Base-by-base conservation (phyloP, 148 eudicot genomes). In the Camellia japonica region DNA sequence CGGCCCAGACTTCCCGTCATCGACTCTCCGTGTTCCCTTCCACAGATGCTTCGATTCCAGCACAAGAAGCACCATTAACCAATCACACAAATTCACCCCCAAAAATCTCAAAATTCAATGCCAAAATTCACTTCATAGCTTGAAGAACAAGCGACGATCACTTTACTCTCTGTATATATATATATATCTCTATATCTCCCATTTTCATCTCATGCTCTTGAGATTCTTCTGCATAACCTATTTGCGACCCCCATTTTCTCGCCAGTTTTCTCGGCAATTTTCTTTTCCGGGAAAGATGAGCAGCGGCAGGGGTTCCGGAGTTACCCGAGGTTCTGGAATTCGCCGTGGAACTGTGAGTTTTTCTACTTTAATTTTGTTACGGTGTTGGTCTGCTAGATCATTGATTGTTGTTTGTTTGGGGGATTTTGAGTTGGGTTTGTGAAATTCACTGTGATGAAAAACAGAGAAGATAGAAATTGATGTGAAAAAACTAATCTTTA, bases 271-370 rank as follows among this genome's bases (percentile, higher is more conserved):
- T 58, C 20, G 64, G 13, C 20, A 15, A 30, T 14, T 74, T 58
- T 58, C 42, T 56, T 41, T 74, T 74, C 65, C 44, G 47, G 42
- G 77, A 58, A 74, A 58, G 49, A 74, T 74, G 77, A 74, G 62
- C 62, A 54, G 19, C 42, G 49, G 16, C 20, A 16, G 23, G 65
- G 58, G 14, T 58, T 74, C 13, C 19, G 2, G 9, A 20, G 65
- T 20, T 56, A 19, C 49, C 4, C 47, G 23, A 3, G 62, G 16
- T 9, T 58, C 62, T 23, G 13, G 62, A 38, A 12, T 49, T 71
- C 75, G 16, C 6, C 23, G 13, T 4, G 23, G 58, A 41, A 16
- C 65, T 14, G 77, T 74, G 47, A 74, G 77, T 58, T 13, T 74
- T 6, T 20, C 63, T 72, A 5, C 20, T 4, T 13, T 12, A 52